Percentiles rank a stretch among this genome's conserved stretches.
phyloP scores from a whole-genome alignment of 345 rosid species.

The Anacardium occidentale region DNA sequence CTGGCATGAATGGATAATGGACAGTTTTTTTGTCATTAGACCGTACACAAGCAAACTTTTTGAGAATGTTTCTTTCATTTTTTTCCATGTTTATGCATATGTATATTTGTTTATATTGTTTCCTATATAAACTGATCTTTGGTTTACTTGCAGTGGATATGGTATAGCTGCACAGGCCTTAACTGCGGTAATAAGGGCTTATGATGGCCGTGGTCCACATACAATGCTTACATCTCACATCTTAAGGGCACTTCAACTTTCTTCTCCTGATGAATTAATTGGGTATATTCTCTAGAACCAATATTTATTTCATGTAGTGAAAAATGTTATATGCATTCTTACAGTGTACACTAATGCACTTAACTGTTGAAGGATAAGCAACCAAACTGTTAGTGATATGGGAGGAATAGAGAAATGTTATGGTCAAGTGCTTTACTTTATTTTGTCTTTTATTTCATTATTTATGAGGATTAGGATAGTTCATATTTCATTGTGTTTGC shows the following conservation, averaged over 20 bases:
- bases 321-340: not conserved
- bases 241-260: constrained; percentile 61
- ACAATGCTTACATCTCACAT: constrained; percentile 69
- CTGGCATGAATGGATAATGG: not conserved
- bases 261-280: constrained; percentile 79
- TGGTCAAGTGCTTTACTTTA: too few relatives aligned
- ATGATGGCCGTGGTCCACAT: constrained; percentile 89
- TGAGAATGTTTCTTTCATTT: not conserved
- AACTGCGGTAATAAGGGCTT: constrained; percentile 81
- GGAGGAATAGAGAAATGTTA: too few relatives aligned
- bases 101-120: not conserved
- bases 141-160: constrained; percentile 59
- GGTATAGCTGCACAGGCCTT: constrained; percentile 96
- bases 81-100: not conserved
- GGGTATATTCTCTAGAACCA: constrained; percentile 39
- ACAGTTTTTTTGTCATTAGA: constrained; percentile 4
- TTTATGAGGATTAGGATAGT: too few relatives aligned
- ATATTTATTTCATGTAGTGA: not conserved
- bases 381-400: too few relatives aligned
- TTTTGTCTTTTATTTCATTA: too few relatives aligned
- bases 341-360: not conserved
- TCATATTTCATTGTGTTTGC: too few relatives aligned
- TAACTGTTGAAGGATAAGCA: too few relatives aligned
- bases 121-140: not conserved
- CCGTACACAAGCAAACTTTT: constrained; percentile 1